Evolutionary conservation across 306 rosid genomes (phyloP).

Genomic region (Hippophae gyantsensis): DNA sequence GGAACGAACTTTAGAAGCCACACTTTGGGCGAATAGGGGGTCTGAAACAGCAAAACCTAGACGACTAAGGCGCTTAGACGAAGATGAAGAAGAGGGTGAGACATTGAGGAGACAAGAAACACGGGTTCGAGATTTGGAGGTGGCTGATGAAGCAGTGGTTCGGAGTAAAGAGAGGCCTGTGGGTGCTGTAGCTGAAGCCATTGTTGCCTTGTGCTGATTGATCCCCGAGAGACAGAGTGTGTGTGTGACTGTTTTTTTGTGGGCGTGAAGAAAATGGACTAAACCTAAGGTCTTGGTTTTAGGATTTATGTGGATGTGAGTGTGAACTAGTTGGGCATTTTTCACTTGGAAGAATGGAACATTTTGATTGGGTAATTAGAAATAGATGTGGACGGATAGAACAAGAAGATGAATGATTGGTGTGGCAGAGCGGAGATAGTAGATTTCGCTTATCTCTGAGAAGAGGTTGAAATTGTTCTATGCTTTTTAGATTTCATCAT

Average conservation of each 20-base stretch:
- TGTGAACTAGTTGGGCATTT: too few relatives aligned
- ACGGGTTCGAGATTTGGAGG: slow-evolving; percentile 26
- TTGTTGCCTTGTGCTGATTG: slow-evolving; percentile 18
- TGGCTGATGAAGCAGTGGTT: slow-evolving; percentile 33
- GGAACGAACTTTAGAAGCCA: slow-evolving; percentile 49
- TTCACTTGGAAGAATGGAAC: background rate
- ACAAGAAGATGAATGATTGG: slow-evolving; percentile 41
- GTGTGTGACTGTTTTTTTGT: background rate
- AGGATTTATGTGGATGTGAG: slow-evolving; percentile 17
- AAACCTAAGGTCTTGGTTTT: slow-evolving; percentile 2
- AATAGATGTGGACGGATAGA: slow-evolving; percentile 51
- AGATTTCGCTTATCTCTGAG: slow-evolving; percentile 74
- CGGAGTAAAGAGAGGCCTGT: slow-evolving; percentile 60
- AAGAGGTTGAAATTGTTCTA: slow-evolving; percentile 66
- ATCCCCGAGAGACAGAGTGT: slow-evolving; percentile 8
- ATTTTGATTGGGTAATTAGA: slow-evolving; percentile 13
- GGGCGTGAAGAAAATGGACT: background rate
- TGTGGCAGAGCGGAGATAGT: slow-evolving; percentile 19
- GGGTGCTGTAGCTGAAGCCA: slow-evolving; percentile 73
- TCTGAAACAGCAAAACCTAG: slow-evolving; percentile 72
- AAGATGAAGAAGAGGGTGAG: slow-evolving; percentile 33
- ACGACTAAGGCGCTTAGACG: slow-evolving; percentile 49
- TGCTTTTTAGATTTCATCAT: slow-evolving; percentile 10
- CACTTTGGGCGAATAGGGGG: slow-evolving; percentile 50
- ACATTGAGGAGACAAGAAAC: slow-evolving; percentile 31